Evolutionary conservation across 305 asterid species (phyloP), one percentile per base, ranked within the genome.

Genomic region (Andrographis paniculata): DNA sequence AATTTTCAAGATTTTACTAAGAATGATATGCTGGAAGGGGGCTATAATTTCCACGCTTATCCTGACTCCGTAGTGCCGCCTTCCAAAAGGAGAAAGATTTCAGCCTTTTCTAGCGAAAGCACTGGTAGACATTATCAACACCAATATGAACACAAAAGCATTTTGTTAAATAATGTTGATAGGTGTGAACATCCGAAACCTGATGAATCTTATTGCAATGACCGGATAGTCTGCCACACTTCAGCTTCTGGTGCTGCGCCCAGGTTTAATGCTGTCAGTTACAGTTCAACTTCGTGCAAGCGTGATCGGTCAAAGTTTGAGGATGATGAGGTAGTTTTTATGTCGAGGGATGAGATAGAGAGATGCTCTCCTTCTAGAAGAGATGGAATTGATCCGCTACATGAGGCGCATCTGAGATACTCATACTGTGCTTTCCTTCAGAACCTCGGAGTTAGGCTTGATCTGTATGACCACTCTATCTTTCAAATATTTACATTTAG

Each of bases 391-490:
- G 93, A 83, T 77, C 65, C 72, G 21, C 45, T 63, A 69, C 89
- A 79, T 11, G 99, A 91, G 81, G 69, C 80, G 37, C 89, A 78
- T 58, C 52, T 91, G 68, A 80, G 99, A 19, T 79, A 86, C 81
- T 83, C 99, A 0, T 87, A 91, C 48, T 91, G 96, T 70, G 82
- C 84, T 30, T 86, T 83, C 72, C 83, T 91, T 65, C 96, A 91
- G 69, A 79, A 75, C 67, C 85, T 91, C 65, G 99, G 99, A 46
- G 52, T 69, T 48, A 87, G 69, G 56, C 86, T 91, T 55, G 99
- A 83, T 47, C 67, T 91, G 99, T 91, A 73, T 80, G 96, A 45
- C n/a, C n/a, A n/a, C 53, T 62, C 39, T 24, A 61, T 59, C 38
- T 33, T 33, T 13, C 38, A 33, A 6, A 33, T 33, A 33, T 33